Conservation (phyloP, 2,329 filamentous ascomycete genomes). For the Beauveria rudraprayagi region DNA sequence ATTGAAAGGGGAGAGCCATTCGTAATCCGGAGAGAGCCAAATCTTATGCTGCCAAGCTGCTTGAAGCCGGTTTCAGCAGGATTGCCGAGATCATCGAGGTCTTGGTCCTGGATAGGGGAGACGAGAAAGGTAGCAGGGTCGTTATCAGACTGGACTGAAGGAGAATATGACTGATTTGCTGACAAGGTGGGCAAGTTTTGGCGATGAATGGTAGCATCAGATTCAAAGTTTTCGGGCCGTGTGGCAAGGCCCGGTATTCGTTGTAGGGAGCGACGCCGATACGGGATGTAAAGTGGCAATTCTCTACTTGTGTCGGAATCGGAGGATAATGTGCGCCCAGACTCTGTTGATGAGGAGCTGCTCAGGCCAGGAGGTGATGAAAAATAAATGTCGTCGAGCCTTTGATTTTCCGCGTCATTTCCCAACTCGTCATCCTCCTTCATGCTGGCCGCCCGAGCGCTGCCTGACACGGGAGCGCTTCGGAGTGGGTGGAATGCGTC, state of each 20-base stretch:
- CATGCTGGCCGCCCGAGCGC: slow-evolving; percentile 4
- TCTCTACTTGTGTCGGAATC: background rate
- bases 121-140: background rate
- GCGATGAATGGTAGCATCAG: background rate
- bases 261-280: slow-evolving; percentile 2
- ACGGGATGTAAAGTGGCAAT: background rate
- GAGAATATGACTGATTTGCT: background rate
- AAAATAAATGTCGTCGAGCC: background rate
- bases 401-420: background rate
- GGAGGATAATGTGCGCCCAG: background rate
- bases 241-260: slow-evolving; percentile 7
- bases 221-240: background rate
- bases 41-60: slow-evolving; percentile 54
- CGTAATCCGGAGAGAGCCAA: slow-evolving; percentile 54
- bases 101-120: background rate
- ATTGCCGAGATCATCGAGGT: slow-evolving; percentile 23
- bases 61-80: slow-evolving; percentile 50
- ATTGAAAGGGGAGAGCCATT: slow-evolving; percentile 49
- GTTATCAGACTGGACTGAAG: background rate
- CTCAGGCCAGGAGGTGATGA: background rate
- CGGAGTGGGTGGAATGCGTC: slow-evolving; percentile 3
- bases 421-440: background rate
- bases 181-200: background rate
- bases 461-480: slow-evolving; percentile 5
- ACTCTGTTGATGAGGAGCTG: slow-evolving; percentile 4